These are phyloP conservation scores for Cylindrodendrum hubeiense DNA, from an alignment of 2,329 filamentous ascomycete species.

Conservation along the genomic window DNA sequence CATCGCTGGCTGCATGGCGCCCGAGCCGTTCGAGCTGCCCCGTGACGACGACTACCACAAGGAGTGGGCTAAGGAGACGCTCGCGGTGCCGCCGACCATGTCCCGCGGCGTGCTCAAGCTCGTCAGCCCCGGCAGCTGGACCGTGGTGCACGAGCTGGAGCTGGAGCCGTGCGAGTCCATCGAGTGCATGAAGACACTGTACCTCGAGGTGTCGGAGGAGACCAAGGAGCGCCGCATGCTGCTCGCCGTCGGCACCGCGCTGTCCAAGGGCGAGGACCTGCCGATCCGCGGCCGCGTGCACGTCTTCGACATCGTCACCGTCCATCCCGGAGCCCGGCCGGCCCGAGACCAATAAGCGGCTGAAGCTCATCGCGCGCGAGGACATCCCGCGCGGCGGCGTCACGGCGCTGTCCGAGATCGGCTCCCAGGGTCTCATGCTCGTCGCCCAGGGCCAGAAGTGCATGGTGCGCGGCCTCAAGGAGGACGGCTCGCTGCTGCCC, in stretches of 20 bases:
- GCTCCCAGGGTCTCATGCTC: slow-evolving; percentile 88
- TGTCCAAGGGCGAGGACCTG: slow-evolving; percentile 91
- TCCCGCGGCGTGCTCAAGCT: slow-evolving; percentile 82
- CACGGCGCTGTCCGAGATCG: slow-evolving; percentile 86
- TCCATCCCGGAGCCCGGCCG: slow-evolving; percentile 87
- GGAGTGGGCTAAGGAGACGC: slow-evolving; percentile 83
- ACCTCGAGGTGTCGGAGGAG: slow-evolving; percentile 90
- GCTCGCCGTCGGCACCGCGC: slow-evolving; percentile 86
- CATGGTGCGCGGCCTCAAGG: slow-evolving; percentile 95
- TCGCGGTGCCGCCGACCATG: slow-evolving; percentile 72
- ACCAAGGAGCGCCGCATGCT: slow-evolving; percentile 89
- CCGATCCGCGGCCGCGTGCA: slow-evolving; percentile 87
- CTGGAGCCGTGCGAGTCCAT: slow-evolving; percentile 82
- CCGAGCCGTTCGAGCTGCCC: slow-evolving; percentile 83
- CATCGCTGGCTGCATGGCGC: slow-evolving; percentile 77
- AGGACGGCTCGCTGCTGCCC: slow-evolving; percentile 91
- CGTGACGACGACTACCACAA: slow-evolving; percentile 87
- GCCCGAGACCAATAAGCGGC: slow-evolving; percentile 85
- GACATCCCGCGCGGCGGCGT: slow-evolving; percentile 93
- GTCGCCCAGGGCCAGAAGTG: slow-evolving; percentile 96
- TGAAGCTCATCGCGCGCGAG: slow-evolving; percentile 90
- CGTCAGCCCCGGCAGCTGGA: slow-evolving; percentile 81
- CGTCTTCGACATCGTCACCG: slow-evolving; percentile 90
- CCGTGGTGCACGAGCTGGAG: slow-evolving; percentile 79
- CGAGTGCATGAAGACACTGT: slow-evolving; percentile 84